These are phyloP conservation scores for Gigaspora rosea DNA, from an alignment of 192 early-diverging fungal species.

Conservation along the genomic window DNA sequence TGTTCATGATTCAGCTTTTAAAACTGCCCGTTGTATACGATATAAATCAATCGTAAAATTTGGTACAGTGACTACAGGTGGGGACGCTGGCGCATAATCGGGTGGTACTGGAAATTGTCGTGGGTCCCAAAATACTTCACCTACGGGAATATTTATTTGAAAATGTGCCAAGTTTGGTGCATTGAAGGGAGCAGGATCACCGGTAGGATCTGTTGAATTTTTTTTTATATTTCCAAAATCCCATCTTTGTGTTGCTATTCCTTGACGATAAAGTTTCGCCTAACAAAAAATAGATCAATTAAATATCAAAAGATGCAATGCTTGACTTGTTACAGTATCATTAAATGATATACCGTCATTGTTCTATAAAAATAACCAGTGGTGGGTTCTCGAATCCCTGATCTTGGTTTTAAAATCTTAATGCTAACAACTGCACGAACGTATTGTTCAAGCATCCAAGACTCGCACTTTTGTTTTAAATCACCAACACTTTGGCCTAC, in stretches of 20 bases:
- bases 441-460: slow-evolving; percentile 10
- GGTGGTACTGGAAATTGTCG: neutral
- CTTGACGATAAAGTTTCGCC: slow-evolving; percentile 21
- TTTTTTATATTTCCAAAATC: slow-evolving; percentile 25
- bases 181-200: neutral
- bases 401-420: slow-evolving; percentile 16
- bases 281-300: slow-evolving; percentile 10
- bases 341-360: slow-evolving; percentile 25
- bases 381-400: slow-evolving; percentile 3
- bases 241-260: neutral
- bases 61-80: neutral
- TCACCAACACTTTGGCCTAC: neutral
- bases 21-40: neutral
- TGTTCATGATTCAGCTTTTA: slow-evolving; percentile 5
- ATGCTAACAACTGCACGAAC: slow-evolving; percentile 10
- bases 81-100: too few species aligned
- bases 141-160: slow-evolving; percentile 12
- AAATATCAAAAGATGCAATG: slow-evolving; percentile 20
- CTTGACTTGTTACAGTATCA: slow-evolving; percentile 5
- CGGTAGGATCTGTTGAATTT: slow-evolving; percentile 9
- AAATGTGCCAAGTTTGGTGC: neutral
- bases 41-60: slow-evolving; percentile 23
- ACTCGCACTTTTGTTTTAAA: slow-evolving; percentile 3
- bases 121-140: slow-evolving; percentile 18
- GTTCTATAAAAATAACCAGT: slow-evolving; percentile 25